Conservation (phyloP, 345 rosid species). For the Euphorbia peplus region DNA sequence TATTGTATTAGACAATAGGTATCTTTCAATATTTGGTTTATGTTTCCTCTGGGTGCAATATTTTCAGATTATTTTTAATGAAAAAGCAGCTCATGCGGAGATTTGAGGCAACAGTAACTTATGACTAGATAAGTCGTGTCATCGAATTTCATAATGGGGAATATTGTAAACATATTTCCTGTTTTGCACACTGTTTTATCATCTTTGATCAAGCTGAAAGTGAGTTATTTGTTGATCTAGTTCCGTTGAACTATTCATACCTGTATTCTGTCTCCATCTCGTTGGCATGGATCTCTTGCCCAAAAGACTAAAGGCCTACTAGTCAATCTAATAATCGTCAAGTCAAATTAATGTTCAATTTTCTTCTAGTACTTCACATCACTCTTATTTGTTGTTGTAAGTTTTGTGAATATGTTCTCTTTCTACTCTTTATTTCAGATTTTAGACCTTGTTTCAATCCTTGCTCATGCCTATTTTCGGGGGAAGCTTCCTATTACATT, state of each 20-base stretch:
- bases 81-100: neutral
- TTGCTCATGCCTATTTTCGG: conserved; percentile 70
- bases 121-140: neutral
- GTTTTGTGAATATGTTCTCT: neutral
- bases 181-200: neutral
- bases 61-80: neutral
- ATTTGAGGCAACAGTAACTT: neutral
- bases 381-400: neutral
- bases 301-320: neutral
- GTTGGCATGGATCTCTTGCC: neutral
- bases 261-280: neutral
- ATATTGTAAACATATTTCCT: neutral
- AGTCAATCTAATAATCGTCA: neutral
- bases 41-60: neutral
- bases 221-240: neutral
- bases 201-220: neutral
- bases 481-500: conserved; percentile 78
- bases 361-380: neutral
- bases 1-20: neutral
- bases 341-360: neutral
- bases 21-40: neutral
- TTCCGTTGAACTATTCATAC: neutral
- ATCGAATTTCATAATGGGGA: neutral
- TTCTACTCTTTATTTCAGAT: conserved; percentile 41
- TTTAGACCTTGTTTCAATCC: conserved; percentile 54